Evolutionary conservation across 352 stramenopile genomes (phyloP).

Genomic region (Phytophthora brassicae): DNA sequence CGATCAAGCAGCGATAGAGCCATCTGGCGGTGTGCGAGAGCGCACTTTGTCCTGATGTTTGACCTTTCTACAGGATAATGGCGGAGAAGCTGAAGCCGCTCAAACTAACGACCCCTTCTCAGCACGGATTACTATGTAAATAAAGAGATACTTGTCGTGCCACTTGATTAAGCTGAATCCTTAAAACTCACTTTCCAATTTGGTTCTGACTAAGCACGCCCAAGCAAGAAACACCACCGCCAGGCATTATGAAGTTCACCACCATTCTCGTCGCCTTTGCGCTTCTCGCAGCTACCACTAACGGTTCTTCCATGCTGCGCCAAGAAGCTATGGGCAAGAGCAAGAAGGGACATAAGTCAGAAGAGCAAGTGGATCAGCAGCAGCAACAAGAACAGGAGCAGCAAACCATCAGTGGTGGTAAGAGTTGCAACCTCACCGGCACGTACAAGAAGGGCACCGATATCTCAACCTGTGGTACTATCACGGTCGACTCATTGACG

Average conservation of each 20-base stretch:
- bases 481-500: constrained; percentile 21
- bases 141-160: too few species aligned
- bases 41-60: too few species aligned
- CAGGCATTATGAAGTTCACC: too few species aligned
- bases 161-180: background rate
- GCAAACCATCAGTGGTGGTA: background rate
- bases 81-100: too few species aligned
- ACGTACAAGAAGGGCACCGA: constrained; percentile 29
- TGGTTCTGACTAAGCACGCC: constrained; percentile 1
- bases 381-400: too few species aligned
- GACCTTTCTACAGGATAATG: too few species aligned
- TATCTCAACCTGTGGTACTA: constrained; percentile 30
- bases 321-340: background rate
- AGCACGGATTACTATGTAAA: background rate
- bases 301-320: constrained; percentile 21
- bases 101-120: background rate
- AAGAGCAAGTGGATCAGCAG: constrained; percentile 1
- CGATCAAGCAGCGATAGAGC: too few species aligned
- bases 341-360: too few species aligned
- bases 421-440: constrained; percentile 27
- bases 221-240: too few species aligned
- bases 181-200: constrained; percentile 11
- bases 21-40: too few species aligned
- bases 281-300: background rate
- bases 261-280: constrained; percentile 9